Evolutionary conservation across 2,329 filamentous ascomycete species (phyloP).

Genomic region (Calonectria pseudoturangicola): DNA sequence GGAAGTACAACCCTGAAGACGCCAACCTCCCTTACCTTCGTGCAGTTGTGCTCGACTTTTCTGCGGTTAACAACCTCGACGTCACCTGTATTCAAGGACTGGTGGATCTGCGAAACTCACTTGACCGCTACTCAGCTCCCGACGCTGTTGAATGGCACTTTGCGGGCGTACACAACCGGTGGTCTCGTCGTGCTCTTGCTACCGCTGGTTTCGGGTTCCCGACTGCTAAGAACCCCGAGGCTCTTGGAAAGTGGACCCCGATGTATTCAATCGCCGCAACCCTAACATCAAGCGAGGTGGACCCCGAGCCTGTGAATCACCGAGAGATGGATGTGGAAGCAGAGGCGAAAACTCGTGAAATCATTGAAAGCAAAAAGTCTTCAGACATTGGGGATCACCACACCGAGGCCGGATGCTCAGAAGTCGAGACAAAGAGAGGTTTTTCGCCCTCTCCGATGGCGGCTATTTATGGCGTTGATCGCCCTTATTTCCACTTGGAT

Average conservation of each 20-base stretch:
- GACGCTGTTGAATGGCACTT: constrained; percentile 72
- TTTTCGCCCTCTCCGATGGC: constrained; percentile 39
- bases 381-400: constrained; percentile 19
- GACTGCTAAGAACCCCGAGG: constrained; percentile 52
- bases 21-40: constrained; percentile 67
- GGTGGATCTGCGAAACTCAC: constrained; percentile 71
- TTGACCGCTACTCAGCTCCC: constrained; percentile 72
- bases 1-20: constrained; percentile 49
- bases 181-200: constrained; percentile 74
- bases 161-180: constrained; percentile 72
- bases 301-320: neutral
- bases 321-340: constrained; percentile 36
- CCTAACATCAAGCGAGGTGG: constrained; percentile 43
- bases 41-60: constrained; percentile 75
- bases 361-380: neutral
- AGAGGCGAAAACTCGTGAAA: neutral
- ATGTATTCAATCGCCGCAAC: constrained; percentile 59
- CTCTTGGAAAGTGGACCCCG: constrained; percentile 57
- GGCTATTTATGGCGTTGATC: constrained; percentile 62
- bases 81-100: constrained; percentile 75
- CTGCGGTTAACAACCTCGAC: constrained; percentile 74
- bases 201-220: constrained; percentile 74
- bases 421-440: neutral
- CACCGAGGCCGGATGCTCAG: neutral
- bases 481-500: constrained; percentile 69